Base-by-base conservation (phyloP, 2,329 filamentous ascomycete genomes). In the Phialophora tarda region DNA sequence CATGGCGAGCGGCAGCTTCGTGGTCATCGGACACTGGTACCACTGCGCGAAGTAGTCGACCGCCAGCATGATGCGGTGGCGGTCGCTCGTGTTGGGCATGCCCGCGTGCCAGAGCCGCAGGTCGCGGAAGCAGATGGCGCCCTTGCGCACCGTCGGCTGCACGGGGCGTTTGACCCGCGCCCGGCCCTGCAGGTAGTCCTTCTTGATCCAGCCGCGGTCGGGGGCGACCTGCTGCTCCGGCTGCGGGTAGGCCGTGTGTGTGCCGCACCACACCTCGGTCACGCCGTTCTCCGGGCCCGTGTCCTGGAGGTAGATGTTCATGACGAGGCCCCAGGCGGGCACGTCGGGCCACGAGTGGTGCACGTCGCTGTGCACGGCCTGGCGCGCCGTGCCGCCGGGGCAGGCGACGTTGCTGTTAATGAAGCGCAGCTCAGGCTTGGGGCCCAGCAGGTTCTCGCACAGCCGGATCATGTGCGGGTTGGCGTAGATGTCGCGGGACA, bases 71-170 rank as follows among this genome's bases (percentile, higher is more conserved):
- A 83, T 78, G 44, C 82, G 75, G 28, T 79, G 78, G 2, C 78
- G 73, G 26, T 77, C 71, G 4, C 75, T 77, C 57, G 72, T 69
- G 73, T 89, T 88, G 1, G 86, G 86, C 83, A 88, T 87, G 0
- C 86, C 87, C 0, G 85, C 86, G 73, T 89, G 86, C 86, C 87
- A 89, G 4, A 88, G 80, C 26, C 86, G 78, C 59, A 89, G 74
- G 72, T 89, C 86, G 1, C 87, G 80, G 32, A 89, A 72, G 41
- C 88, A 78, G 24, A 89, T 74, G 50, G 83, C 83, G 0, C 86
- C 86, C 47, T 81, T 82, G n/a, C 75, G 77, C 10, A 83, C 73
- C 2, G 63, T 72, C 1, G 79, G 78, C 72, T 81, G 80, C 2
- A 80, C 66, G 0, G 78, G 78, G 2, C 77, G 77, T 14, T 71